These are phyloP conservation scores for Aspergillus melleus DNA, from an alignment of 2,329 filamentous ascomycete species.

Conservation along the genomic window DNA sequence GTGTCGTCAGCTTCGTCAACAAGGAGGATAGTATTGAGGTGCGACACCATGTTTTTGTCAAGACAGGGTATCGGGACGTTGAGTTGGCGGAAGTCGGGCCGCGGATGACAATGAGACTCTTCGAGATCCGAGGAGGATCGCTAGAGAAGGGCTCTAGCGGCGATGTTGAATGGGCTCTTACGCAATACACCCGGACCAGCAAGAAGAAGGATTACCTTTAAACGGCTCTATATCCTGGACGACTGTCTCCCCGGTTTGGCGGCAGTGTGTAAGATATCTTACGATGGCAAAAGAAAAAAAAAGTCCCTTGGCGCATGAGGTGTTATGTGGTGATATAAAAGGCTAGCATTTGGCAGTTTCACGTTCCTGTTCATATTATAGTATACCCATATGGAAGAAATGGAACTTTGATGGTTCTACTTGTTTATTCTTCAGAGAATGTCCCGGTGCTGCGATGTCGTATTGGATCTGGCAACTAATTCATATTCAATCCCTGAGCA, in stretches of 20 bases:
- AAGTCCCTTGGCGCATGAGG: slow-evolving; percentile 32
- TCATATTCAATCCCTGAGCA: background rate
- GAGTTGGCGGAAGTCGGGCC: slow-evolving; percentile 89
- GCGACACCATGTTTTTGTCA: slow-evolving; percentile 89
- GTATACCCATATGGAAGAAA: slow-evolving; percentile 22
- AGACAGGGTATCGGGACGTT: slow-evolving; percentile 85
- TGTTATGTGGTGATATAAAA: slow-evolving; percentile 27
- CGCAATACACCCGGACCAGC: slow-evolving; percentile 89
- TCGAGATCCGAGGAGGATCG: slow-evolving; percentile 88
- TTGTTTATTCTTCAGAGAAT: background rate
- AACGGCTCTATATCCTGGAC: slow-evolving; percentile 19
- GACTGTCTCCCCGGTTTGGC: slow-evolving; percentile 11
- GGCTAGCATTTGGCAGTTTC: slow-evolving; percentile 21
- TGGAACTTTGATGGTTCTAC: background rate
- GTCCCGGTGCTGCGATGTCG: background rate
- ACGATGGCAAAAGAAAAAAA: slow-evolving; percentile 22
- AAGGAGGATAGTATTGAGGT: slow-evolving; percentile 87
- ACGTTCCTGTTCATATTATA: slow-evolving; percentile 17
- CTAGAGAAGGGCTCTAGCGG: slow-evolving; percentile 87
- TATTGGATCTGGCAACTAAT: background rate
- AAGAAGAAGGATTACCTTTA: slow-evolving; percentile 94
- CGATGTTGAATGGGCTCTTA: slow-evolving; percentile 94
- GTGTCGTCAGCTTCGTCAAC: slow-evolving; percentile 92
- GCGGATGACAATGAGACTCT: slow-evolving; percentile 94
- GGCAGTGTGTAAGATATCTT: slow-evolving; percentile 16